These are phyloP conservation scores for Ophiocordyceps camponoti-saundersi DNA, from an alignment of 2,329 filamentous ascomycete genomes.

Conservation along the genomic window DNA sequence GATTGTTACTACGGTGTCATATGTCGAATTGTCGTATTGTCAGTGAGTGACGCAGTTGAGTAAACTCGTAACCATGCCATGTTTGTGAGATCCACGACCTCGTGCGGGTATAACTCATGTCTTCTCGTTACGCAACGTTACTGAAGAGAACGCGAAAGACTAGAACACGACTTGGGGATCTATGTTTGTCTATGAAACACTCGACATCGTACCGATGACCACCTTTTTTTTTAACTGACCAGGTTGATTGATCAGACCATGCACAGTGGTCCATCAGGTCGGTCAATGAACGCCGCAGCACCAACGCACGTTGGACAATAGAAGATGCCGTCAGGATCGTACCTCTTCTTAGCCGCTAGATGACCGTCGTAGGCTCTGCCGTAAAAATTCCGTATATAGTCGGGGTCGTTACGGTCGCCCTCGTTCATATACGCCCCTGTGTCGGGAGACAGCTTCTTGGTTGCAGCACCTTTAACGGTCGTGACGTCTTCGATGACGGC, in stretches of 20 bases:
- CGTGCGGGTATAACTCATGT: too few species aligned
- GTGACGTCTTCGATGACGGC: slow-evolving; percentile 11
- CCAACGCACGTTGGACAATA: slow-evolving; percentile 22
- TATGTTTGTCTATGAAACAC: too few species aligned
- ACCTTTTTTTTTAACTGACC: too few species aligned
- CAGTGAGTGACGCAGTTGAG: too few species aligned
- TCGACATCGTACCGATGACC: too few species aligned
- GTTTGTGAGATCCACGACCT: too few species aligned
- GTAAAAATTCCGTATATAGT: slow-evolving; percentile 16
- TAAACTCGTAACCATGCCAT: too few species aligned
- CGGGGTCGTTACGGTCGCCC: slow-evolving; percentile 16
- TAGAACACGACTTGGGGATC: too few species aligned
- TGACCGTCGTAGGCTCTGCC: slow-evolving; percentile 14
- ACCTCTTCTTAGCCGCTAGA: slow-evolving; percentile 14
- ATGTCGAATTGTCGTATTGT: too few species aligned
- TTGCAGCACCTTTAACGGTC: slow-evolving; percentile 11
- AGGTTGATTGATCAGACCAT: not conserved
- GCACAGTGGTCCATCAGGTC: slow-evolving; percentile 6
- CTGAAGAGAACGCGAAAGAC: too few species aligned
- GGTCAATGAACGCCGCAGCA: slow-evolving; percentile 13
- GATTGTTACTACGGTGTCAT: too few species aligned
- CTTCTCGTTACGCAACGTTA: too few species aligned
- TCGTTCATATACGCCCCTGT: slow-evolving; percentile 27
- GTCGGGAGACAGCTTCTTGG: slow-evolving; percentile 18
- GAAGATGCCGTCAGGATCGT: slow-evolving; percentile 16